A percentile compares a stretch with the other conserved stretches of the same genome.
Conservation (phyloP, 108 stramenopile genomes). For the Nitzschia sp. region DNA sequence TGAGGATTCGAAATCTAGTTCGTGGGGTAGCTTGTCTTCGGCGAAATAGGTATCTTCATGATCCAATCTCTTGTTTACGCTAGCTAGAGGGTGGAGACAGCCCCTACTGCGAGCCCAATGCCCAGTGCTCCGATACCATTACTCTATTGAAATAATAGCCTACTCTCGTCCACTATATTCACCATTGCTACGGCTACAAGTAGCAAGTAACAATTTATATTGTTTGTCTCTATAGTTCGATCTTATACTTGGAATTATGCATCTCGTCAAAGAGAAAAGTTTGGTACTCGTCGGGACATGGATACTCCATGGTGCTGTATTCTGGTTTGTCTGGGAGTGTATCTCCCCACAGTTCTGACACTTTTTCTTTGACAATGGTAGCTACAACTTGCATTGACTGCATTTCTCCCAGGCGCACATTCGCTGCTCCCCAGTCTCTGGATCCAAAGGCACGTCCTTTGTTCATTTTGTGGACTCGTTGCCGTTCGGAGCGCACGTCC, state of each 20-base stretch:
- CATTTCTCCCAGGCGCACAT: constrained; percentile 48
- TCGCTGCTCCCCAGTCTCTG: constrained; percentile 27
- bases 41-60: too few species aligned
- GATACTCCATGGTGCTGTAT: constrained; percentile 19
- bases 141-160: too few species aligned
- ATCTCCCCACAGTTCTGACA: constrained; percentile 3
- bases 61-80: too few species aligned
- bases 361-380: constrained; percentile 8
- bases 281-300: constrained; percentile 27
- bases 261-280: constrained; percentile 13
- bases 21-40: too few species aligned
- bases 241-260: background rate
- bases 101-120: too few species aligned
- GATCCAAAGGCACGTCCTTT: constrained; percentile 18
- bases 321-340: background rate
- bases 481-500: constrained; percentile 8
- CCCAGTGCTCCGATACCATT: too few species aligned
- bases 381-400: constrained; percentile 30
- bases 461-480: constrained; percentile 7
- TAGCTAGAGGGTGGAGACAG: too few species aligned
- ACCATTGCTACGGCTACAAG: too few species aligned
- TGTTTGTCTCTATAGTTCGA: constrained; percentile 3
- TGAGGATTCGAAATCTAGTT: too few species aligned
- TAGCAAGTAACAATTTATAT: too few species aligned
- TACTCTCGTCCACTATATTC: too few species aligned